Base-by-base conservation (phyloP, 1,284 basidiomycete species). In the Cystobasidium pallidum region DNA sequence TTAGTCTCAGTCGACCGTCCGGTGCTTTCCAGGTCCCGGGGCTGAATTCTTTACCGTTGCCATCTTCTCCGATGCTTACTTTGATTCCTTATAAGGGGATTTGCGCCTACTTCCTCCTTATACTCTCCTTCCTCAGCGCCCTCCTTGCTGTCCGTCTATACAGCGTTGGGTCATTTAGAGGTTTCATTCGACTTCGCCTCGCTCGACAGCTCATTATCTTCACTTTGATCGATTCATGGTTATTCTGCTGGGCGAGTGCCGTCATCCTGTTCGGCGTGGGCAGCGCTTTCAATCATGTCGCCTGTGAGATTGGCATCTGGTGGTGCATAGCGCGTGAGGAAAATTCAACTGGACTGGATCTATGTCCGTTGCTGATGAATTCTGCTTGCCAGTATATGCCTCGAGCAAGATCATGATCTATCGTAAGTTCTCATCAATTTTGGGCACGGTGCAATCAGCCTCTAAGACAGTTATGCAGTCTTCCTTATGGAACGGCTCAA, bases 241-340 rank as follows among this genome's bases (percentile, higher is more conserved):
- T 82, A 59, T 78, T 79, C n/a, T 76, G 81, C 8, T 28, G 62
- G 30, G 17, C 74, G 78, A 81, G 79, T 28, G 82, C 80, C 2
- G 71, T 84, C 7, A 75, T 84, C 28, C 77, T 84, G 4, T 78
- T 81, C 34, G 83, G 83, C 6, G 75, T 81, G 3, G 83, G 83
- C 0, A 78, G 83, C 47, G 79, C 80, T n/a, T 70, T 77, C 26
- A 79, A 76, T 65, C 11, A 39, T 1, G 75, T 71, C 2, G 77
- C 80, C 0, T 84, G 84, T 75, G 73, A 78, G 7, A 72, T 82
- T 4, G 83, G 80, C 0, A 82, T 84, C 65, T 79, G 73, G 73
- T 70, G 71, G 41, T 76, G 74, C 39, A 51, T 73, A 73, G 52
- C 59, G 39, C n/a, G 49, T 19, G 15, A 47, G 24, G n/a, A n/a